Evolutionary conservation across 768 basidiomycete genomes (phyloP).

Genomic region (Pisolithus marmoratus): DNA sequence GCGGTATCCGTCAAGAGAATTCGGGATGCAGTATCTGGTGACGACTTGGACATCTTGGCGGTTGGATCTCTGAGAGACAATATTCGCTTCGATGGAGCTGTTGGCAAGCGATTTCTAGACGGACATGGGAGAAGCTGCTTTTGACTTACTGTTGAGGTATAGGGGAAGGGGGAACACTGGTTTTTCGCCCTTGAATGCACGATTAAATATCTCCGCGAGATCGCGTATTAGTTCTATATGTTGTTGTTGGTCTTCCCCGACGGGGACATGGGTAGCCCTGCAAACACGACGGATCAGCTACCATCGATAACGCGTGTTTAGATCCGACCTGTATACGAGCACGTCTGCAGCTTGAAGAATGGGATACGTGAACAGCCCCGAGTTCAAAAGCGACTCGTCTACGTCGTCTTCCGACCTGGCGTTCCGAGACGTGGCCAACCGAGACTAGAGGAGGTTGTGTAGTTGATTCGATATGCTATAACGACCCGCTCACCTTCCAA

Average conservation of each 20-base stretch:
- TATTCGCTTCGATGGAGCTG: constrained; percentile 77
- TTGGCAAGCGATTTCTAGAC: not conserved
- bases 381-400: constrained; percentile 75
- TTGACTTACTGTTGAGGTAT: constrained; percentile 63
- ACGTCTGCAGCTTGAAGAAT: constrained; percentile 93
- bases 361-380: constrained; percentile 89
- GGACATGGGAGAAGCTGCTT: not conserved
- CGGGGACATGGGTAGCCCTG: constrained; percentile 90
- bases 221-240: constrained; percentile 88
- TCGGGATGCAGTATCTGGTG: constrained; percentile 70
- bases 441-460: constrained; percentile 43
- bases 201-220: constrained; percentile 82
- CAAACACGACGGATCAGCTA: not conserved
- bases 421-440: constrained; percentile 69
- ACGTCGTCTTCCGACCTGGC: constrained; percentile 70
- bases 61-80: constrained; percentile 81
- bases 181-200: constrained; percentile 42
- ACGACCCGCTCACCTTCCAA: constrained; percentile 68
- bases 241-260: constrained; percentile 94
- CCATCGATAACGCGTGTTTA: not conserved
- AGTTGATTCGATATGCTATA: too few species aligned
- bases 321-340: constrained; percentile 67
- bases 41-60: constrained; percentile 95
- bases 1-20: constrained; percentile 80
- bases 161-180: constrained; percentile 69